Conservation (phyloP, 208 protist genomes). For the Trypanosoma mega region DNA sequence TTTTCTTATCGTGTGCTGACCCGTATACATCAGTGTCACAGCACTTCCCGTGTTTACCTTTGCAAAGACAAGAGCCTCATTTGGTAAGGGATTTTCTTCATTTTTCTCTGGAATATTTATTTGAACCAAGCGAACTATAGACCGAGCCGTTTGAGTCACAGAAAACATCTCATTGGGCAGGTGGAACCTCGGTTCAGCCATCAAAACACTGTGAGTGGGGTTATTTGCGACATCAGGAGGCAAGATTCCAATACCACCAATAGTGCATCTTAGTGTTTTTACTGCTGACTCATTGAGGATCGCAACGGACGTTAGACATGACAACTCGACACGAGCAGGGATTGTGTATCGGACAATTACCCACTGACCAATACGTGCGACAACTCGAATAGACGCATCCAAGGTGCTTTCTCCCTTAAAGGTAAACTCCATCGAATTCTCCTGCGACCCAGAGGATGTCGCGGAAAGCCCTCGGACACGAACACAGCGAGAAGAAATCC, state of each 20-base stretch:
- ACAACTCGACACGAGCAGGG: slow-evolving; percentile 4
- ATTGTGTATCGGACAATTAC: slow-evolving; percentile 27
- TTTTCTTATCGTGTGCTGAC: slow-evolving; percentile 30
- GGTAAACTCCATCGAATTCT: not conserved
- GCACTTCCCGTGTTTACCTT: not conserved
- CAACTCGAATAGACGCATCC: not conserved
- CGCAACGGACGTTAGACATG: slow-evolving; percentile 22
- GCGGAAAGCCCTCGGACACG: slow-evolving; percentile 15
- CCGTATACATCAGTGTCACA: slow-evolving; percentile 31
- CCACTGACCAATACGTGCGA: slow-evolving; percentile 15
- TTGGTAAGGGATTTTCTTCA: slow-evolving; percentile 3
- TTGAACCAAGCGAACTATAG: slow-evolving; percentile 24
- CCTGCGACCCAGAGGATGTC: slow-evolving; percentile 1
- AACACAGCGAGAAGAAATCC: not conserved
- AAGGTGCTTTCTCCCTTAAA: not conserved
- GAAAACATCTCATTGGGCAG: not conserved
- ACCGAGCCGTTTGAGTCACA: slow-evolving; percentile 16
- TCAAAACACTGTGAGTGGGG: slow-evolving; percentile 15
- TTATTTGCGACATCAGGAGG: not conserved
- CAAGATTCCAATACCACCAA: slow-evolving; percentile 39
- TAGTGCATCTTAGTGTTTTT: slow-evolving; percentile 27
- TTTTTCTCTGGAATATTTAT: slow-evolving; percentile 18
- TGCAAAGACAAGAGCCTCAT: slow-evolving; percentile 34
- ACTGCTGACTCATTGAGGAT: slow-evolving; percentile 24
- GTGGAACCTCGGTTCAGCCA: slow-evolving; percentile 4